Evolutionary conservation across 2,329 filamentous ascomycete species (phyloP), one percentile per base, ranked within the genome.

Genomic region (Pyricularia pennisetigena): DNA sequence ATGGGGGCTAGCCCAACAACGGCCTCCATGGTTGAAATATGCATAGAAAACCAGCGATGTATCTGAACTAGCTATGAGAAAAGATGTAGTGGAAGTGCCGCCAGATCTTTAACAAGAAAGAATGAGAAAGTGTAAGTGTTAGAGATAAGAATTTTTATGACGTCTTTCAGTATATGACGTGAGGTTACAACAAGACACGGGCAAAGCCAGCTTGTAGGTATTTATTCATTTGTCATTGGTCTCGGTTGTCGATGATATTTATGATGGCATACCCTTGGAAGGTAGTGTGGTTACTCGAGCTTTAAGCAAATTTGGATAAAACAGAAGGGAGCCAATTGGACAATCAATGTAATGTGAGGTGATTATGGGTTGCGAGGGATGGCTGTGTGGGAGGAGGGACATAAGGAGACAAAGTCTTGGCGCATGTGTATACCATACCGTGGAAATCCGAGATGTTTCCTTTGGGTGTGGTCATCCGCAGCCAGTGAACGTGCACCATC

Each of bases 1-100:
- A 61, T 61, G 28, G 65, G 29, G 20, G 28, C n/a, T 67, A 61
- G 28, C 32, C 64, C 49, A 23, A 61, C 20, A 3, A 68, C 28
- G 54, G 54, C 41, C 61, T 66, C 68, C 68, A 69, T 69, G 59
- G 23, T n/a, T n/a, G 24, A 9, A n/a, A 59, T 20, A 29, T 68
- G 24, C 20, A n/a, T 61, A 26, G 24, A 26, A 26, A 24, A 26
- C n/a, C n/a, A 61, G 57, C 12, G 12, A 26, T 12, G 23, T 4
- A 14, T 24, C 3, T 10, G 12, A 14, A 9, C 23, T 12, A 57
- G 57, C 23, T 10, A 61, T 23, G 24, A 12, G 26, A 61, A 59
- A 26, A 26, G 23, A 24, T 24, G 20, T 49, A 49, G 41, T n/a
- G 41, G 41, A n/a, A 20, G 14, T n/a, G 16, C 16, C 16, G 16